A percentile compares a stretch with the other conserved stretches of the same genome.
Evolutionary conservation across 129 eudicot genomes (phyloP).

Genomic region (Lactuca sativa): DNA sequence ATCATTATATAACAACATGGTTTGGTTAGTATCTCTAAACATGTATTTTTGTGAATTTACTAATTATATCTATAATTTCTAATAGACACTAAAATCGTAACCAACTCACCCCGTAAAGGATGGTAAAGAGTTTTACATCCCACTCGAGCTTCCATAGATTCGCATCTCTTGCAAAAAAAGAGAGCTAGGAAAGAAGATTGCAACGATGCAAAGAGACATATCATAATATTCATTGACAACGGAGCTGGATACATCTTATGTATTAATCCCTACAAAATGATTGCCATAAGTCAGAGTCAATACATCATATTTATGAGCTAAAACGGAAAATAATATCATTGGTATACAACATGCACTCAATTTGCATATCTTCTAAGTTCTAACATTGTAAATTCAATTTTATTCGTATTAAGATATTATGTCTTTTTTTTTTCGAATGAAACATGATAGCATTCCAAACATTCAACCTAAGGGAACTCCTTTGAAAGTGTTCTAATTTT

Average conservation of each 20-base stretch:
- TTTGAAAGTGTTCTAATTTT: no score
- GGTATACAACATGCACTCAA: no score
- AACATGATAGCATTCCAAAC: no score
- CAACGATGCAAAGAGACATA: constrained; percentile 30
- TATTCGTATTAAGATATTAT: no score
- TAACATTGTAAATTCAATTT: no score
- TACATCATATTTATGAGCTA: not conserved
- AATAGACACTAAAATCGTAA: not conserved
- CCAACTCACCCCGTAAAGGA: constrained; percentile 28
- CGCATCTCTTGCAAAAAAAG: constrained; percentile 21
- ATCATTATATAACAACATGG: not conserved
- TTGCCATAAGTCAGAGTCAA: not conserved
- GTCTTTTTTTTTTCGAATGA: no score
- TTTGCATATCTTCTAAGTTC: no score
- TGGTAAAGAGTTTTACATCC: constrained; percentile 23
- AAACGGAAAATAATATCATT: no score
- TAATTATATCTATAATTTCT: no score
- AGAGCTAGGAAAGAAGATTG: constrained; percentile 33
- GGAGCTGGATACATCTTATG: constrained; percentile 34
- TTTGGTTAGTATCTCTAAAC: not conserved
- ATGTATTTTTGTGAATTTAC: no score
- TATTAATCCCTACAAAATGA: constrained; percentile 9
- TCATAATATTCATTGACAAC: constrained; percentile 23
- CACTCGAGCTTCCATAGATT: constrained; percentile 28
- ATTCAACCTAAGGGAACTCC: no score